These are phyloP conservation scores for Fibroporia radiculosa DNA, from an alignment of 768 basidiomycete genomes.

Conservation along the genomic window DNA sequence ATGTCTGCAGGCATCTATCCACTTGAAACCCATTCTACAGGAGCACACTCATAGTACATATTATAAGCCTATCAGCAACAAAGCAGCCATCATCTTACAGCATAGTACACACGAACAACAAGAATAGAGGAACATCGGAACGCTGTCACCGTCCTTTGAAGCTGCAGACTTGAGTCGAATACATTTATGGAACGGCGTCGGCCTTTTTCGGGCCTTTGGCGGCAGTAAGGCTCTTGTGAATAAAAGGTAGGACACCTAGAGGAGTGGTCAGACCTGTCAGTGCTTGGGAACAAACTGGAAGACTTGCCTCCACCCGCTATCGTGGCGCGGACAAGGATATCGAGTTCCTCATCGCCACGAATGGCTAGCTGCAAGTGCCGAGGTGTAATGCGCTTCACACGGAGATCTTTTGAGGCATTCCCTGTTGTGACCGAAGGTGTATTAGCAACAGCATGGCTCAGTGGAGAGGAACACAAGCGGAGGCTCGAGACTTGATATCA, in stretches of 20 bases:
- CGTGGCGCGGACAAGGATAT: slow-evolving; percentile 87
- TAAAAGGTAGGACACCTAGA: slow-evolving; percentile 74
- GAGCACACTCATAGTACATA: too few species aligned
- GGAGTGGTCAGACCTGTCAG: neutral
- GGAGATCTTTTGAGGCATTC: slow-evolving; percentile 95
- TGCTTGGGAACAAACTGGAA: neutral
- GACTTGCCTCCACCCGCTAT: slow-evolving; percentile 65
- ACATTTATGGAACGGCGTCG: slow-evolving; percentile 7
- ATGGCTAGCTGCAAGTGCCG: slow-evolving; percentile 95
- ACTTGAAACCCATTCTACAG: too few species aligned
- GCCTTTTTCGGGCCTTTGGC: slow-evolving; percentile 34
- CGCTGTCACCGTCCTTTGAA: too few species aligned
- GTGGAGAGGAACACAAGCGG: too few species aligned
- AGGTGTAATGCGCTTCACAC: slow-evolving; percentile 94
- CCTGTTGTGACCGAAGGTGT: slow-evolving; percentile 40
- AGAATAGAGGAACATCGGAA: too few species aligned
- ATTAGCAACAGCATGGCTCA: too few species aligned
- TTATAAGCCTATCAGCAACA: too few species aligned
- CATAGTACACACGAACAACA: too few species aligned
- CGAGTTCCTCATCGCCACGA: slow-evolving; percentile 96
- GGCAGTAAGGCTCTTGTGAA: slow-evolving; percentile 72
- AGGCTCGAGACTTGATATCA: too few species aligned
- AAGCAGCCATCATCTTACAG: too few species aligned
- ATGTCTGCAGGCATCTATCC: too few species aligned
- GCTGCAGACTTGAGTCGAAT: too few species aligned